These are phyloP conservation scores for Otatea glauca DNA, from an alignment of 176 grass and related monocot genomes.

Conservation along the genomic window DNA sequence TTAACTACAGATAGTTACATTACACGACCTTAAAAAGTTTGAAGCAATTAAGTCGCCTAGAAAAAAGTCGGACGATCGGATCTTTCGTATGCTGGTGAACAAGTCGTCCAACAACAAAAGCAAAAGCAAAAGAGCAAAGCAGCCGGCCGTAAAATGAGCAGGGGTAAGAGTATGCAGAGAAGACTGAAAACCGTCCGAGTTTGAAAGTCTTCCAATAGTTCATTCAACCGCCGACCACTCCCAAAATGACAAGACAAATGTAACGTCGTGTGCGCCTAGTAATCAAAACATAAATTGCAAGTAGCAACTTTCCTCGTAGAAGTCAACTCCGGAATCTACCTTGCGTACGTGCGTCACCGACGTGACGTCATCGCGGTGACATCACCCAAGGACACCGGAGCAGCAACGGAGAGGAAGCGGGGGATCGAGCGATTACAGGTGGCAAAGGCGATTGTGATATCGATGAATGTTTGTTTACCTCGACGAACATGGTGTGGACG, in stretches of 20 bases:
- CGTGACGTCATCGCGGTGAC: neutral
- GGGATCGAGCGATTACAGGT: neutral
- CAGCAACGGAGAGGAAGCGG: neutral
- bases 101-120: neutral
- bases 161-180: neutral
- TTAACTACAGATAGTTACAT: no score
- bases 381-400: neutral
- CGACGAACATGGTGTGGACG: constrained; percentile 57
- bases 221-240: neutral
- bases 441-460: neutral
- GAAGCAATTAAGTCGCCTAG: no score
- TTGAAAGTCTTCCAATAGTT: neutral
- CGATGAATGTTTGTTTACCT: constrained; percentile 36
- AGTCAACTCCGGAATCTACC: no score
- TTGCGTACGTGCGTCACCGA: neutral
- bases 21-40: no score
- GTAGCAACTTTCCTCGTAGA: no score
- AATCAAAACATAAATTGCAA: no score
- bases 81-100: no score
- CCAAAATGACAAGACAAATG: neutral
- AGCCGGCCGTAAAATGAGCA: no score
- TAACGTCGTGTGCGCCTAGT: no score
- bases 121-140: neutral
- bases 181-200: neutral
- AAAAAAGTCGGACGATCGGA: no score